Base-by-base conservation (phyloP, 345 rosid species). In the Dimocarpus longan region DNA sequence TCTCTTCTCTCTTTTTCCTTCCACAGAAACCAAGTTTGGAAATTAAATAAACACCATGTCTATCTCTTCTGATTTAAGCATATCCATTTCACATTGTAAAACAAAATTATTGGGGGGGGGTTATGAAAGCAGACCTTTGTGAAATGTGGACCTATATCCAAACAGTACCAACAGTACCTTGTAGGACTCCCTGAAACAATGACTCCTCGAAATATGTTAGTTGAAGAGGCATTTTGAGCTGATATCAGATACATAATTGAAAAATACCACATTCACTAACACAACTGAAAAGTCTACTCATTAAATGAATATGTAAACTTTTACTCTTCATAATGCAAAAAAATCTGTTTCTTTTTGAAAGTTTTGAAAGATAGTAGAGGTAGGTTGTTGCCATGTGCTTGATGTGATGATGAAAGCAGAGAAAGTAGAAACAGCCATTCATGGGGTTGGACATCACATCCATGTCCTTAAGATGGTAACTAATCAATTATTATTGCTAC, bases 21-120 rank as follows among this genome's bases (percentile, higher is more conserved):
- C 60, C 15, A 66, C 76, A 72, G 78, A 78, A 64, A 40, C 26
- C 6, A 73, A 52, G 78, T 77, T 80, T 76, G 77, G 80, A 28
- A 67, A 71, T 76, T 66, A 67, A 63, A 71, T 18, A n/a, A 79
- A 43, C 80, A 68, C 42, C 10, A 44, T 26, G 26, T 78, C 46
- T 46, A 39, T 78, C 46, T 22, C 24, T 44, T 15, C 43, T 18
- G 66, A 10, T 73, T 74, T 10, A 57, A 76, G 26, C 42, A 69
- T 65, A 71, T 71, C 75, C 66, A 59, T 60, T 60, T 70, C 73
- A 40, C 46, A 81, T n/a, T 21, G 15, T 52, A 54, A 69, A 5
- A 70, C 19, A 32, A 19, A 28, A 32, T 44, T 57, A 26, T 60
- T 74, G 24, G 65, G 24, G 18, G 64, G 37, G 37, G 0, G 24